Evolutionary conservation across 306 rosid genomes (phyloP), one percentile per base, ranked within the genome.

Genomic region (Begonia loranthoides): DNA sequence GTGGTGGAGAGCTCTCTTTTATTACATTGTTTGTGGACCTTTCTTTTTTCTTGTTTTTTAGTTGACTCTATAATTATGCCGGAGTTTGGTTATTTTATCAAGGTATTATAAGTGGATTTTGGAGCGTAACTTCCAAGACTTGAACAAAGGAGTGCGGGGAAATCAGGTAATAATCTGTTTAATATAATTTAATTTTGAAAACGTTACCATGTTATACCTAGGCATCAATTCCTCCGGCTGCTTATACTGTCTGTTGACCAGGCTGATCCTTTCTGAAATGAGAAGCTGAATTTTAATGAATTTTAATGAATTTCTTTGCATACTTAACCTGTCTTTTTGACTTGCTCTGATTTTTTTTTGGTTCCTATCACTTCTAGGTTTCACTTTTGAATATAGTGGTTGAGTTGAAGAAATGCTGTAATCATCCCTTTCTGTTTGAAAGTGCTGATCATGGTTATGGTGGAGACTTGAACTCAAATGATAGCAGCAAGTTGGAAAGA

Each of bases 391-490:
- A 92, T 73, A 79, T 92, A 73, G 99, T 92, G 70, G 99, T 92
- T 38, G 99, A 92, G 79, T 71, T 92, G 70, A 92, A 92, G 79
- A 92, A 92, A 71, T 92, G 99, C 78, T 92, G 99, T 78, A 92
- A 92, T 58, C 99, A 92, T 73, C 99, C 99, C 57, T 92, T 92
- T 73, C 79, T 92, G 57, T 92, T 92, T 67, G 96, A 92, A 75
- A 92, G 99, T 73, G 99, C 99, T 49, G 99, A 92, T 77, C 94
- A 92, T 80, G 99, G 99, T 70, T 92, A 92, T 77, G 99, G 99
- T 51, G 96, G 96, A 63, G 79, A 83, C 72, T 76, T 82, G 0
- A 79, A 70, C 51, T 71, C 68, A 50, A 64, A 68, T 67, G 94
- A 86, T 64, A 82, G 78, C 71, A 83, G 80, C 73, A 86, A 92